Evolutionary conservation across 257 asterid species (phyloP), one percentile per base, ranked within the genome.

Genomic region (Lycium barbarum): DNA sequence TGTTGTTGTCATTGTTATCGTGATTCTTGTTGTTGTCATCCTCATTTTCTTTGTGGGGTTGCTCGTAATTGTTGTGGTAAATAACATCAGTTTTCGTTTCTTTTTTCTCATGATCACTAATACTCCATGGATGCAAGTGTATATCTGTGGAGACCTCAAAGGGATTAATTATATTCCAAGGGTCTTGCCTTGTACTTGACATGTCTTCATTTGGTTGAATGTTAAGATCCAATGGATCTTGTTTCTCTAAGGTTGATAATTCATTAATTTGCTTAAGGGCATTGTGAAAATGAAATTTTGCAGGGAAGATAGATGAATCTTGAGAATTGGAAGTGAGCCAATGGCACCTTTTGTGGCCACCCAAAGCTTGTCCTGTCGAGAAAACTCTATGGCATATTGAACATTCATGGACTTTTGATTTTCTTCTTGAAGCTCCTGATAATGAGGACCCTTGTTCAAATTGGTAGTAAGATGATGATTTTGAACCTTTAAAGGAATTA

Each of bases 301-400:
- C 83, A 2, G 86, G 11, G 4, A 94, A 72, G n/a, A 89, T 72
- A 0, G 93, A 71, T 54, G 89, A 90, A 35, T 97, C 73, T 47
- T 92, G 91, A 3, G 98, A 90, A 36, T 83, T 83, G 2, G 85
- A 22, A 8, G 85, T 91, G 90, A 97, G 93, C 99, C 99, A 95
- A 81, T 97, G 99, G 74, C 99, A 95, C 58, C 99, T 90, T 82
- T 97, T 97, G 88, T 97, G 99, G 0, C 99, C 99, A 13, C 99
- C 99, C 0, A 97, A 89, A 3, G 98, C 99, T 85, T 95, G 99
- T 5, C 99, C 99, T 0, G 99, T 91, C 11, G 94, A 86, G 36
- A 97, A 97, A 57, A 93, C 92, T 61, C 97, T 88, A 61, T 97
- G 98, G 26, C 99, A 97, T n/a, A 97, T 95, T 20, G 98, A 91